phyloP scores from a whole-genome alignment of 495 filamentous ascomycete genomes.

The Lophium mytilinum region DNA sequence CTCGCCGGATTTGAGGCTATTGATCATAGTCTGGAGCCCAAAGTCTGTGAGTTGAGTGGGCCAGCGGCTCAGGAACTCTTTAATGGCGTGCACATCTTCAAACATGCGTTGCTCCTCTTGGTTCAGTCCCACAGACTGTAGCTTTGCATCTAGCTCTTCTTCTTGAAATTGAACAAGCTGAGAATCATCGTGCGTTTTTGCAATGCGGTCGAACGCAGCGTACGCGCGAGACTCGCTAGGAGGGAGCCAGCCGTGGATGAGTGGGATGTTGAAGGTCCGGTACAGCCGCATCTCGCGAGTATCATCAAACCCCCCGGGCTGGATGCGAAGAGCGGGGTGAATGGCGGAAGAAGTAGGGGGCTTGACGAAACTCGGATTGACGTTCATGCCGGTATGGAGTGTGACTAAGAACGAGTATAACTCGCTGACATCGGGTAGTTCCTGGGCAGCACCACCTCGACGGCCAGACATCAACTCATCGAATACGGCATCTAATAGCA shows the following conservation, averaged over 20 bases:
- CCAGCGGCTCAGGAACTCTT: constrained; percentile 66
- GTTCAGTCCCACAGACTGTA: constrained; percentile 47
- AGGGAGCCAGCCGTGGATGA: constrained; percentile 93
- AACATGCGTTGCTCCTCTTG: constrained; percentile 58
- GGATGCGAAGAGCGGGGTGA: constrained; percentile 1
- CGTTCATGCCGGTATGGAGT: constrained; percentile 95
- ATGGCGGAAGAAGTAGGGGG: constrained; percentile 24
- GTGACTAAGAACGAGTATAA: constrained; percentile 80
- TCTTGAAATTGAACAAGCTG: constrained; percentile 81
- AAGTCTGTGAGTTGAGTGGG: constrained; percentile 80
- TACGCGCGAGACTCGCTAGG: constrained; percentile 53
- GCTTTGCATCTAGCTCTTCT: constrained; percentile 77
- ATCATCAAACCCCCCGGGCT: constrained; percentile 68
- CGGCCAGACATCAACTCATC: constrained; percentile 79
- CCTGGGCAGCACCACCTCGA: constrained; percentile 39
- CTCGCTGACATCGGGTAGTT: constrained; percentile 77
- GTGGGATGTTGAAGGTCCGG: constrained; percentile 72
- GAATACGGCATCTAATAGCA: constrained; percentile 79
- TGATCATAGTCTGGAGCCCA: constrained; percentile 64
- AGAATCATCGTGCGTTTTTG: constrained; percentile 79
- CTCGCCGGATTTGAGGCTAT: constrained; percentile 58
- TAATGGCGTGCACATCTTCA: constrained; percentile 72
- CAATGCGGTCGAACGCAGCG: constrained; percentile 59
- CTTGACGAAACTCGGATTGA: constrained; percentile 77
- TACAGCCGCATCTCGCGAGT: constrained; percentile 82